Percentiles rank a stretch among this genome's conserved stretches.
Evolutionary conservation across 306 rosid species (phyloP).

Genomic region (Pyrus bretschneideri): DNA sequence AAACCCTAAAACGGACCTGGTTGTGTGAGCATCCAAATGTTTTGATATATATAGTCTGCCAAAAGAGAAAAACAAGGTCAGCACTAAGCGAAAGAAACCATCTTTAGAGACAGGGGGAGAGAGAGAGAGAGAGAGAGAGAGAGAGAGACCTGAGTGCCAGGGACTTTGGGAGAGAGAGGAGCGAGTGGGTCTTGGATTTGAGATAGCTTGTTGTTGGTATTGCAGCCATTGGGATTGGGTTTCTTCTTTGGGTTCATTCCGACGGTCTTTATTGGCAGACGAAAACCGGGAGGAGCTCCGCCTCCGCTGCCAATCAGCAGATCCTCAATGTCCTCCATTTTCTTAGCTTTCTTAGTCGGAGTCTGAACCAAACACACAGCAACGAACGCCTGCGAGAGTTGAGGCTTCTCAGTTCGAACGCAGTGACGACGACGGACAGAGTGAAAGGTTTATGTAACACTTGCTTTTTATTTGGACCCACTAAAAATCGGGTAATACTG

Average conservation of each 20-base stretch:
- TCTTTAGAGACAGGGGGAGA: neutral
- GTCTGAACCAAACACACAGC: neutral
- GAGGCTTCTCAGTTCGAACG: neutral
- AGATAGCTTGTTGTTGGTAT: constrained; percentile 9
- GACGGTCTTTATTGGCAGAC: constrained; percentile 52
- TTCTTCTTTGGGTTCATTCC: constrained; percentile 49
- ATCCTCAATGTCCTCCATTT: constrained; percentile 91
- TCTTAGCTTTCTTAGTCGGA: neutral
- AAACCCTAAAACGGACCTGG: constrained; percentile 36
- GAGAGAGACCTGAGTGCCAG: constrained; percentile 68
- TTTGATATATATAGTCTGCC: constrained; percentile 71
- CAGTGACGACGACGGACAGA: neutral
- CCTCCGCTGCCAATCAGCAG: constrained; percentile 34
- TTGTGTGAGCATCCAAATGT: constrained; percentile 96
- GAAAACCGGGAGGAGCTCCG: constrained; percentile 72
- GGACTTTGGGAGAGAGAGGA: constrained; percentile 36
- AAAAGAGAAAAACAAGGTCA: neutral
- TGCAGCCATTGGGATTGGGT: neutral
- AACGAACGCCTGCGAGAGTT: neutral
- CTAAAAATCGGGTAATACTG: no score
- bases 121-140: constrained; percentile 10
- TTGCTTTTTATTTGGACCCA: neutral
- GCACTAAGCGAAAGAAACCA: neutral
- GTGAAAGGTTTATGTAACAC: neutral
- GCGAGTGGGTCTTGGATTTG: constrained; percentile 19